Evolutionary conservation across 768 basidiomycete species (phyloP), one percentile per base, ranked within the genome.

Genomic region (Pleurotus salmoneostramineus): DNA sequence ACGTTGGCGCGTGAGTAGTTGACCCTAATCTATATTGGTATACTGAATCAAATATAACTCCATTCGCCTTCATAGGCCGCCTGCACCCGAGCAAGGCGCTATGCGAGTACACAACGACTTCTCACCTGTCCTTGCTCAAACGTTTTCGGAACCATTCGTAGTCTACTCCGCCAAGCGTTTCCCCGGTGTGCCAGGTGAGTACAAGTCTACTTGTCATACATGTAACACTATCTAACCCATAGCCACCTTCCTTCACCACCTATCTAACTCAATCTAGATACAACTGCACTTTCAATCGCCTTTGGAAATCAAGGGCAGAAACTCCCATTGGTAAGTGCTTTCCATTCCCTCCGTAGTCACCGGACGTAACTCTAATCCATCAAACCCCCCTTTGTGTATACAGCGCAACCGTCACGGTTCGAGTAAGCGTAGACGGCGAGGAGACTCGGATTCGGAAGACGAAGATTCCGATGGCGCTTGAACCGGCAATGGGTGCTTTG

Each of bases 121-220:
- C 37, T 88, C 89, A 15, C 87, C 89, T 7, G 85, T 97, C 5
- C 80, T 95, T 21, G 92, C 95, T 6, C 87, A 93, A 68, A 83
- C 85, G 1, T 92, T 89, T 69, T 89, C 91, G 43, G 85, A 92
- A 31, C 80, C 85, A 31, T 96, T 97, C 66, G 82, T 83, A 8
- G 95, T 98, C 0, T 95, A 78, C 72, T 93, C 93, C 2, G 95
- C 95, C 36, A 98, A 98, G 76, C 85, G 90, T 50, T 98, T 96
- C 76, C 93, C 93, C 50, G 95, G 95, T 50, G 95, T 98, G 44
- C 90, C 93, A 74, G 91, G 92, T 92, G 74, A 68, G 71, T 67
- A 68, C 21, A 27, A 3, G 1, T 3, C 21, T 27, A 27, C 21
- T 27, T 27, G 21, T 27, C 21, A 27, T 27, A 27, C 21, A 27